Evolutionary conservation across 495 filamentous ascomycete genomes (phyloP).

Genomic region (Penicillium roqueforti): DNA sequence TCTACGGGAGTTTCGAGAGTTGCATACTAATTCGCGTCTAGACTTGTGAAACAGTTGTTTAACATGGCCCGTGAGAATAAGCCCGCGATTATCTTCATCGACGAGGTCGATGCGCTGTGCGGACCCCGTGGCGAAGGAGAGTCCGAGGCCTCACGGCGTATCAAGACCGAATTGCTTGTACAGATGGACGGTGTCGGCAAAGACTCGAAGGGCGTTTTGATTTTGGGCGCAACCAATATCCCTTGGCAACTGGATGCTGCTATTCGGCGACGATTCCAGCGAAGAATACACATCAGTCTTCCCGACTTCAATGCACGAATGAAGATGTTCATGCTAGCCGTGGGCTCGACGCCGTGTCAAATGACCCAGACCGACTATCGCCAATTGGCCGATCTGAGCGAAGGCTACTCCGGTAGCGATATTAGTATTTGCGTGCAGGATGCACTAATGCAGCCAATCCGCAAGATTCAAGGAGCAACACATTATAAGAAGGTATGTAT

Average conservation of each 20-base stretch:
- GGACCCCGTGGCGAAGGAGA: slow-evolving; percentile 96
- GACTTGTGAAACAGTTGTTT: slow-evolving; percentile 95
- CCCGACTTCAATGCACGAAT: slow-evolving; percentile 85
- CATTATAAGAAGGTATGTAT: slow-evolving; percentile 87
- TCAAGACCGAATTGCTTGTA: slow-evolving; percentile 97
- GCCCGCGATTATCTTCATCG: slow-evolving; percentile 98
- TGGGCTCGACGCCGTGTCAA: slow-evolving; percentile 87
- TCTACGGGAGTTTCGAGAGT: background rate
- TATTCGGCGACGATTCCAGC: slow-evolving; percentile 93
- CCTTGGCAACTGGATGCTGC: slow-evolving; percentile 99
- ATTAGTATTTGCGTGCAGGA: slow-evolving; percentile 96
- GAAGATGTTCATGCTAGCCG: slow-evolving; percentile 94
- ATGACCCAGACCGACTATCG: slow-evolving; percentile 74
- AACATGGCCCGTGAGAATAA: slow-evolving; percentile 98
- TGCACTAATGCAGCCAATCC: slow-evolving; percentile 94
- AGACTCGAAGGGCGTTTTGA: slow-evolving; percentile 87
- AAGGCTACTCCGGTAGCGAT: slow-evolving; percentile 94
- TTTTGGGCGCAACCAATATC: slow-evolving; percentile 96
- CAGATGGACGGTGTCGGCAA: slow-evolving; percentile 99
- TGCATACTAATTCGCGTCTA: slow-evolving; percentile 26
- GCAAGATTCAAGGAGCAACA: slow-evolving; percentile 96
- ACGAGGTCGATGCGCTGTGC: slow-evolving; percentile 96
- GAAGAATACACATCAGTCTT: slow-evolving; percentile 89
- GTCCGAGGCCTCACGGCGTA: slow-evolving; percentile 91
- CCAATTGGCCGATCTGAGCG: slow-evolving; percentile 72